These are phyloP conservation scores for Pneumocystis jirovecii DNA, from an alignment of 1,139 yeast genomes.

Conservation along the genomic window DNA sequence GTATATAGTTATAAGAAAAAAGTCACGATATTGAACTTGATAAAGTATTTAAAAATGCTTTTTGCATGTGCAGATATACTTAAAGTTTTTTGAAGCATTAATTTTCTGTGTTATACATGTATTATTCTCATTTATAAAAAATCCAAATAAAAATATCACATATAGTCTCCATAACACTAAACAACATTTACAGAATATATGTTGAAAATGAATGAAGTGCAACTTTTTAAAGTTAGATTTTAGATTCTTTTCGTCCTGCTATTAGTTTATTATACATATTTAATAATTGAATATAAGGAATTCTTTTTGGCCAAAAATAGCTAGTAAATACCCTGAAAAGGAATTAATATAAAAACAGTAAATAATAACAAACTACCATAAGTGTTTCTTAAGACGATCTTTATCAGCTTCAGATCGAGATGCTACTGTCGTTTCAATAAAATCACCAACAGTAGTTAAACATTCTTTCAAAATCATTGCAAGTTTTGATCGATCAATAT, in stretches of 20 bases:
- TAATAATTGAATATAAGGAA: background rate
- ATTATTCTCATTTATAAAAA: background rate
- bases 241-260: background rate
- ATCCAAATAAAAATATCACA: background rate
- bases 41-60: no score
- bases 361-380: slow-evolving; percentile 37
- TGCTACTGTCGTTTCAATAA: slow-evolving; percentile 33
- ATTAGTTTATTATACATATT: background rate
- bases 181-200: background rate
- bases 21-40: no score
- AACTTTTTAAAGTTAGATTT: background rate
- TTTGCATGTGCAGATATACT: no score
- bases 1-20: no score
- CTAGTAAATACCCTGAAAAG: background rate
- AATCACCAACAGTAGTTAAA: slow-evolving; percentile 64
- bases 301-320: background rate
- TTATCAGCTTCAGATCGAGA: slow-evolving; percentile 21
- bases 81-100: no score
- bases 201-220: background rate
- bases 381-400: slow-evolving; percentile 42
- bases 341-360: background rate
- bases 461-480: slow-evolving; percentile 60
- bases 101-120: background rate
- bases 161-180: background rate
- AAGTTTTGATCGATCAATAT: slow-evolving; percentile 78